Evolutionary conservation across 257 asterid genomes (phyloP).

Genomic region (Lantana camara): DNA sequence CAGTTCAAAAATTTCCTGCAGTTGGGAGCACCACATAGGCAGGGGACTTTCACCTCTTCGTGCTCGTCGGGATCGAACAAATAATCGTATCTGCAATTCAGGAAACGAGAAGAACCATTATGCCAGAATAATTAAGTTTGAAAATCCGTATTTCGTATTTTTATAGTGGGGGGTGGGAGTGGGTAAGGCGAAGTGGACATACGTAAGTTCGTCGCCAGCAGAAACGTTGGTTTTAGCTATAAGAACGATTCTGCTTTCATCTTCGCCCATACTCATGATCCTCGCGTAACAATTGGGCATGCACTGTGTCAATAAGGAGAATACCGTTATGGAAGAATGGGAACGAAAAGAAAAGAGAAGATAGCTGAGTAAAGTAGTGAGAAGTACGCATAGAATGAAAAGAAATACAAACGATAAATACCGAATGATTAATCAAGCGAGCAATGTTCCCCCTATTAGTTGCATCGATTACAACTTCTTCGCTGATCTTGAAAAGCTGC

Average conservation of each 20-base stretch:
- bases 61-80: slow-evolving; percentile 83
- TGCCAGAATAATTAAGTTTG: background rate
- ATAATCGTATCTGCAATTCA: slow-evolving; percentile 74
- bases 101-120: background rate
- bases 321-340: too few relatives aligned
- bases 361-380: background rate
- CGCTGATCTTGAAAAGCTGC: slow-evolving; percentile 96
- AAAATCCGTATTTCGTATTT: background rate
- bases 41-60: slow-evolving; percentile 88
- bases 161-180: background rate
- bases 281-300: slow-evolving; percentile 96
- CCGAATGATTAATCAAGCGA: slow-evolving; percentile 97
- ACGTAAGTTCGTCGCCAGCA: slow-evolving; percentile 94
- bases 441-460: slow-evolving; percentile 92
- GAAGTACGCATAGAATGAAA: background rate
- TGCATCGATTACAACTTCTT: slow-evolving; percentile 92
- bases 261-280: slow-evolving; percentile 70
- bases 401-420: slow-evolving; percentile 27
- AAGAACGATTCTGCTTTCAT: slow-evolving; percentile 82
- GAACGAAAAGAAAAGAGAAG: too few relatives aligned
- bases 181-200: slow-evolving; percentile 30
- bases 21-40: slow-evolving; percentile 76
- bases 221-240: slow-evolving; percentile 75
- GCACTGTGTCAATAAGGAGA: slow-evolving; percentile 58
- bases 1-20: slow-evolving; percentile 85